These are phyloP conservation scores for Cystoisospora suis DNA, from an alignment of 169 alveolate species.

Conservation along the genomic window DNA sequence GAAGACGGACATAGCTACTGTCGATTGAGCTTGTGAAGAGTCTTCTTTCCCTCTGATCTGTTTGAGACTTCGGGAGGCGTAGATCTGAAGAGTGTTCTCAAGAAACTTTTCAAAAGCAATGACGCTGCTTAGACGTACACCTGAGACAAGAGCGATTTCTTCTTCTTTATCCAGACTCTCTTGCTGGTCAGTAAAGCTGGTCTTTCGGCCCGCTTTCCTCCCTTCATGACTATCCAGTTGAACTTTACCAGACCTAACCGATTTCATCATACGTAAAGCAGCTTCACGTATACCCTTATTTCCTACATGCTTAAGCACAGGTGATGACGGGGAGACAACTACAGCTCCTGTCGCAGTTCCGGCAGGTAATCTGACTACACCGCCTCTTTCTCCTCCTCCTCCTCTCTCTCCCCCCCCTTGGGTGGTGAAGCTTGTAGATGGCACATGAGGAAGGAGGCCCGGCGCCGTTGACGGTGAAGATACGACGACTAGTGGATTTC, in stretches of 20 bases:
- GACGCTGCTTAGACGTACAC: not conserved
- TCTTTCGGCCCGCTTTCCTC: not conserved
- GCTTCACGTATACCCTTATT: not conserved
- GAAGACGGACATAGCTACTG: not conserved
- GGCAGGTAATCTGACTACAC: too few relatives aligned
- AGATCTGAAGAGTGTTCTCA: not conserved
- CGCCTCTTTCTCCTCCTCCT: too few relatives aligned
- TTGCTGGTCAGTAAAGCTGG: not conserved
- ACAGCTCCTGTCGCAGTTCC: too few relatives aligned
- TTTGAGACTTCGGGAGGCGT: not conserved
- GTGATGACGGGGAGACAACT: too few relatives aligned
- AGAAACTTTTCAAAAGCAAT: not conserved
- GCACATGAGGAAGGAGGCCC: too few relatives aligned
- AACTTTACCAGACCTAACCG: not conserved
- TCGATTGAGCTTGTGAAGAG: not conserved
- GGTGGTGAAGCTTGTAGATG: too few relatives aligned
- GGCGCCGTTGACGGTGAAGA: too few relatives aligned
- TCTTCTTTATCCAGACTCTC: not conserved
- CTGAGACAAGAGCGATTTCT: not conserved
- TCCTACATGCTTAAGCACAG: too few relatives aligned
- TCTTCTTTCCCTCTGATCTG: too few relatives aligned
- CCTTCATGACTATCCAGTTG: not conserved
- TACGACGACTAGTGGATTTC: too few relatives aligned
- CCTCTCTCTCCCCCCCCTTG: too few relatives aligned
- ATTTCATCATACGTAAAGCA: not conserved